These are phyloP conservation scores for Acarospora socialis DNA, from an alignment of 2,329 filamentous ascomycete genomes.

Conservation along the genomic window DNA sequence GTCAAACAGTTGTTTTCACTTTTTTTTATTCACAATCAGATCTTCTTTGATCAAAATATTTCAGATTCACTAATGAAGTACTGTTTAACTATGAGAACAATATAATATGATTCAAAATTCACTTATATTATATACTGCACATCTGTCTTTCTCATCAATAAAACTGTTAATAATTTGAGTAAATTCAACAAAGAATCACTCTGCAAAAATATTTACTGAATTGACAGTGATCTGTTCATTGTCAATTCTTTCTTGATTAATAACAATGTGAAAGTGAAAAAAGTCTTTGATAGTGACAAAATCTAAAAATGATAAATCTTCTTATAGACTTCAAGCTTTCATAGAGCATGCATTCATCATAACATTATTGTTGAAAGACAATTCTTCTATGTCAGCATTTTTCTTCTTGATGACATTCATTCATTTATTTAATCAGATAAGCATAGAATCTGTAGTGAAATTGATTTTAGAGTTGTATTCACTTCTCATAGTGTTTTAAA, in stretches of 20 bases:
- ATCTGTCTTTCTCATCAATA: conserved; percentile 8
- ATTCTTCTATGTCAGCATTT: background rate
- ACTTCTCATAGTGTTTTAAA: conserved; percentile 6
- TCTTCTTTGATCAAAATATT: conserved; percentile 4
- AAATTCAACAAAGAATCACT: conserved; percentile 12
- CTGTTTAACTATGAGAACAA: conserved; percentile 1
- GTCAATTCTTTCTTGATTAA: conserved; percentile 6
- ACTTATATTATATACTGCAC: conserved; percentile 7
- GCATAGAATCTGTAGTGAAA: background rate
- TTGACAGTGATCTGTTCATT: conserved; percentile 6
- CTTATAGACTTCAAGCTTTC: conserved; percentile 2
- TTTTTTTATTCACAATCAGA: conserved; percentile 10
- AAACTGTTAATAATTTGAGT: conserved; percentile 6
- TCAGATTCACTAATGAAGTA: conserved; percentile 2
- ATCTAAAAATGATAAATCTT: conserved; percentile 9
- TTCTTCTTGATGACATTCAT: background rate
- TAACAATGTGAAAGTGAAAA: conserved; percentile 6
- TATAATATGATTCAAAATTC: background rate
- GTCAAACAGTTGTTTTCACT: conserved; percentile 8
- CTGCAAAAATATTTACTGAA: conserved; percentile 10
- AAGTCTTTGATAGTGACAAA: conserved; percentile 10
- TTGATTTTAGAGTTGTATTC: background rate
- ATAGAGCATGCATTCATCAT: background rate
- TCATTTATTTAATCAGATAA: background rate
- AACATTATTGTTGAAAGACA: background rate